A percentile compares a stretch with the other conserved stretches of the same genome.
These are phyloP conservation scores for Plasmodium gaboni DNA, from an alignment of 169 alveolate species.

Conservation along the genomic window DNA sequence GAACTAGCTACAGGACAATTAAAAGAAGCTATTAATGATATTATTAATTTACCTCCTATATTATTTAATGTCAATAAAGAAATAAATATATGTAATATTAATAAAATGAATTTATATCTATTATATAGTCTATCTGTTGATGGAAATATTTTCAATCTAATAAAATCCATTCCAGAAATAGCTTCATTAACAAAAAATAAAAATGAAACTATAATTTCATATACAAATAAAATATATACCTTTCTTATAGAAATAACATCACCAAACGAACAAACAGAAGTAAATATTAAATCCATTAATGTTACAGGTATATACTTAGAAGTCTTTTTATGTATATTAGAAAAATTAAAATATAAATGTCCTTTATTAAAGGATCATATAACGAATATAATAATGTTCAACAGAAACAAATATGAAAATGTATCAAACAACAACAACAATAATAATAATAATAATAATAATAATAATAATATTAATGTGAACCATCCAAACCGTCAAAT, in stretches of 20 bases:
- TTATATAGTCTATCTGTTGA: constrained; percentile 74
- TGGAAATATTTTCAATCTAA: constrained; percentile 69
- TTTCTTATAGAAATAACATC: constrained; percentile 62
- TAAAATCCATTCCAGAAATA: constrained; percentile 72
- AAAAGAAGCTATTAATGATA: constrained; percentile 73
- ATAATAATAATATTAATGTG: neutral
- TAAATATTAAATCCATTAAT: constrained; percentile 13
- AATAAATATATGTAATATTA: constrained; percentile 21
- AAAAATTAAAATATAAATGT: constrained; percentile 63
- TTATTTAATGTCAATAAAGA: constrained; percentile 68
- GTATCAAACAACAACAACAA: neutral
- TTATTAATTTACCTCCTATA: constrained; percentile 63
- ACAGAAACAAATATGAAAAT: neutral
- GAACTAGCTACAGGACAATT: constrained; percentile 69
- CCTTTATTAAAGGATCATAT: constrained; percentile 61
- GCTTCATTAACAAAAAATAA: constrained; percentile 58
- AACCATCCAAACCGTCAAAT: neutral
- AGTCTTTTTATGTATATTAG: constrained; percentile 76
- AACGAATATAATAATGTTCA: constrained; percentile 25
- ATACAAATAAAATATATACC: constrained; percentile 62
- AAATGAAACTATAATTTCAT: constrained; percentile 61
- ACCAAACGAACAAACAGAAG: constrained; percentile 13
- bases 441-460: neutral
- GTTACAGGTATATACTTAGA: constrained; percentile 59
- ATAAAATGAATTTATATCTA: constrained; percentile 55